These are phyloP conservation scores for Bondarzewia mesenterica DNA, from an alignment of 1,284 basidiomycete genomes.

Conservation along the genomic window DNA sequence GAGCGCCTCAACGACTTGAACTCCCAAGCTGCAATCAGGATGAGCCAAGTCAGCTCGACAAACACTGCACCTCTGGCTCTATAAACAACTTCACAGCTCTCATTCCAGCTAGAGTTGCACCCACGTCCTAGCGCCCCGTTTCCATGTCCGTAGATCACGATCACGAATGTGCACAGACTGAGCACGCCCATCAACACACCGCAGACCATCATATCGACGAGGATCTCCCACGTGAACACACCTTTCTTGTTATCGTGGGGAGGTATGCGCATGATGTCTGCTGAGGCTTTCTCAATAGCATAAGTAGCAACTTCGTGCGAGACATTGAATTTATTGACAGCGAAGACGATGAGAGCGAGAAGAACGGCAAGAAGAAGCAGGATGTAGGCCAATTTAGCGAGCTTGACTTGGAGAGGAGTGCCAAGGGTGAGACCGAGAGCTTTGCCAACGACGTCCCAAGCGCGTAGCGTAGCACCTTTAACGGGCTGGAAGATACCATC, in stretches of 20 bases:
- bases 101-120: background rate
- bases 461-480: background rate
- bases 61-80: background rate
- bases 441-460: background rate
- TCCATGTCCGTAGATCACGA: background rate
- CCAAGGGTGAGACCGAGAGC: background rate
- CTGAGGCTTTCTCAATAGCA: background rate
- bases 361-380: background rate
- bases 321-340: background rate
- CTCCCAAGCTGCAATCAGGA: background rate
- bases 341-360: background rate
- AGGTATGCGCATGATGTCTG: background rate
- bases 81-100: background rate
- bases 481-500: background rate
- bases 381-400: background rate
- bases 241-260: background rate
- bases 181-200: background rate
- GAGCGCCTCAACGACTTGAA: background rate
- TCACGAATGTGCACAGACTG: background rate
- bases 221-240: background rate
- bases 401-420: background rate
- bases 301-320: background rate
- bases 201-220: background rate
- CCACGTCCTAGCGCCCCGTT: background rate
- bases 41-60: background rate